These are phyloP conservation scores for Mycena sp. DNA, from an alignment of 1,284 basidiomycete genomes.

Conservation along the genomic window DNA sequence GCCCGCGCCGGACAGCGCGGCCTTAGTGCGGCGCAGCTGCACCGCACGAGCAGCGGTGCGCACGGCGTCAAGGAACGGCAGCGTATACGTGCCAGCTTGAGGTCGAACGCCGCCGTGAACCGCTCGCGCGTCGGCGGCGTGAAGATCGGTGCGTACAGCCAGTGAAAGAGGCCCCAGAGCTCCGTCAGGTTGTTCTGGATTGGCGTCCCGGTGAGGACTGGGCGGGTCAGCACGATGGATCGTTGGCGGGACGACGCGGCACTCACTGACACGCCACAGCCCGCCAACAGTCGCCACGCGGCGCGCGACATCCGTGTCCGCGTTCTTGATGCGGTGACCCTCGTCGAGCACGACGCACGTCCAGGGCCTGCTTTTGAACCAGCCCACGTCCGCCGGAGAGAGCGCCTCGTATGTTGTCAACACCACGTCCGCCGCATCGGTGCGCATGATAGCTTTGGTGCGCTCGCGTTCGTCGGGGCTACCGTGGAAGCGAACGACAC, in stretches of 20 bases:
- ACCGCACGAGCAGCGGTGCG: constrained; percentile 59
- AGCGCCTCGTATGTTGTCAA: constrained; percentile 69
- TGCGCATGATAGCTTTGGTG: constrained; percentile 50
- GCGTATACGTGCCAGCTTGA: constrained; percentile 59
- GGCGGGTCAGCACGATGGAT: too few relatives aligned
- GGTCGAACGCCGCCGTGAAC: constrained; percentile 64
- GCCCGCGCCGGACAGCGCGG: constrained; percentile 2
- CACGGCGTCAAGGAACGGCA: constrained; percentile 57
- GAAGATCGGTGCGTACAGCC: constrained; percentile 65
- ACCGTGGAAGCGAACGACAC: constrained; percentile 61
- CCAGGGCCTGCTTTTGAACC: constrained; percentile 71
- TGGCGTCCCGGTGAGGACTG: constrained; percentile 71
- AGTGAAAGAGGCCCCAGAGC: constrained; percentile 64
- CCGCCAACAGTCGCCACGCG: constrained; percentile 59
- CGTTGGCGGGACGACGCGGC: too few relatives aligned
- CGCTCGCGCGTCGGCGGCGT: constrained; percentile 54
- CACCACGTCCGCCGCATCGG: constrained; percentile 54
- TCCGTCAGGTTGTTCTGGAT: constrained; percentile 73
- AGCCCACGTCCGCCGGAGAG: constrained; percentile 52
- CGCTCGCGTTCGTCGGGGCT: constrained; percentile 55
- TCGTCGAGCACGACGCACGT: constrained; percentile 68
- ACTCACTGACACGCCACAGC: constrained; percentile 59
- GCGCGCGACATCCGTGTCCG: constrained; percentile 53
- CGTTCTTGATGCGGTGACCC: constrained; percentile 70
- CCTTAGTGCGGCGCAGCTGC: constrained; percentile 71